These are phyloP conservation scores for Oryza glaberrima DNA, from an alignment of 176 grass and related monocot genomes.

Conservation along the genomic window DNA sequence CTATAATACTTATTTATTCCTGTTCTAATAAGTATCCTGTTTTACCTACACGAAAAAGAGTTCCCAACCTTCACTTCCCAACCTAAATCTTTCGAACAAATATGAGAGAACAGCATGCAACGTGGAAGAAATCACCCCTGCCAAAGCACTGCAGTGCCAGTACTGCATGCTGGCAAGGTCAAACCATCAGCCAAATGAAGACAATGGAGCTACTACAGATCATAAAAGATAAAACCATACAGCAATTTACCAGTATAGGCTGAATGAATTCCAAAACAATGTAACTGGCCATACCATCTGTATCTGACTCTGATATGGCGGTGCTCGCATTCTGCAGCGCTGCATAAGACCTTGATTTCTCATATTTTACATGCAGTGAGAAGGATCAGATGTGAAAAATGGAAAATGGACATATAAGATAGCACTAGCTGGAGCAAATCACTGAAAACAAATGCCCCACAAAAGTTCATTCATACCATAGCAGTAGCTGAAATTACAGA, in stretches of 20 bases:
- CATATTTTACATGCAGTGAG: not conserved
- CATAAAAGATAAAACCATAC: not conserved
- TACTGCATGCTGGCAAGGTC: not conserved
- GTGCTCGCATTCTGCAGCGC: not conserved
- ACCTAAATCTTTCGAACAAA: no score
- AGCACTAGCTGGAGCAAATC: not conserved
- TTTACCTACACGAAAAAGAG: no score
- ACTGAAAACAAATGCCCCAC: not conserved
- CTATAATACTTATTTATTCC: no score
- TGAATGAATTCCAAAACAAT: not conserved
- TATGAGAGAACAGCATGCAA: no score
- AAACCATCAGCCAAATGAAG: not conserved
- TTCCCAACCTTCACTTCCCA: no score
- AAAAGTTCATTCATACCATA: not conserved
- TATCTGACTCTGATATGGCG: not conserved
- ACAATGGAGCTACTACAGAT: not conserved
- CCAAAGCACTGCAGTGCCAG: not conserved
- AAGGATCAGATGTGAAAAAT: not conserved
- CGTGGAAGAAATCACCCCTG: no score
- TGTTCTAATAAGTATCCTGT: no score
- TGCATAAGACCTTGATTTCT: not conserved
- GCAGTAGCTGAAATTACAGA: not conserved
- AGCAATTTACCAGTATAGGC: not conserved
- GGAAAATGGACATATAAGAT: not conserved
- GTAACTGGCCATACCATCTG: not conserved